Percentiles rank a stretch among this genome's conserved stretches.
phyloP scores from a whole-genome alignment of 129 eudicot genomes.

The Arctium minus region DNA sequence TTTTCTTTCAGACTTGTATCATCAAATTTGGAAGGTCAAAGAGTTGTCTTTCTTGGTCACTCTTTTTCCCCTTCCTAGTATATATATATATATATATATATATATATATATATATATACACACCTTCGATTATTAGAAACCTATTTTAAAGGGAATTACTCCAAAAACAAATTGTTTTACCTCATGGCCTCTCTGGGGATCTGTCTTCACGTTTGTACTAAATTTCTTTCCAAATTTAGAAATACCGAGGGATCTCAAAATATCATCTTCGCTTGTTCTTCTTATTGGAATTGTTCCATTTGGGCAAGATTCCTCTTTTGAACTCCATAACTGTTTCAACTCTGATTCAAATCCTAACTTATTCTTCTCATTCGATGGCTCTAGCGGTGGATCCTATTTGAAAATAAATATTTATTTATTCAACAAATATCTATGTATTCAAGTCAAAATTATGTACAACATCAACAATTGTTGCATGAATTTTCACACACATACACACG shows the following conservation, averaged over 20 bases:
- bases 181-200: not conserved
- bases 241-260: not conserved
- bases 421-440: not conserved
- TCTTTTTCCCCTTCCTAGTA: too few relatives aligned
- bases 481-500: not conserved
- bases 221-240: not conserved
- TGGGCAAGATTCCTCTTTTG: slow-evolving; percentile 4
- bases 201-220: not conserved
- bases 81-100: too few relatives aligned
- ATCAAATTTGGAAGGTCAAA: too few relatives aligned
- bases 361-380: not conserved
- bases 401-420: too few relatives aligned
- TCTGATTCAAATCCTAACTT: not conserved
- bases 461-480: not conserved
- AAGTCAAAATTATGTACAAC: too few relatives aligned
- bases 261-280: slow-evolving; percentile 7
- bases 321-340: slow-evolving; percentile 5
- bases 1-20: too few relatives aligned
- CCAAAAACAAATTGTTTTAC: not conserved
- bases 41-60: too few relatives aligned
- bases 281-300: slow-evolving; percentile 16
- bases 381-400: slow-evolving; percentile 8
- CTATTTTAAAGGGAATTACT: too few relatives aligned
- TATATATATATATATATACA: too few relatives aligned
- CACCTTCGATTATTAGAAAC: too few relatives aligned